Base-by-base conservation (phyloP, 2,329 filamentous ascomycete genomes). In the Chaetomiaceae sp. region DNA sequence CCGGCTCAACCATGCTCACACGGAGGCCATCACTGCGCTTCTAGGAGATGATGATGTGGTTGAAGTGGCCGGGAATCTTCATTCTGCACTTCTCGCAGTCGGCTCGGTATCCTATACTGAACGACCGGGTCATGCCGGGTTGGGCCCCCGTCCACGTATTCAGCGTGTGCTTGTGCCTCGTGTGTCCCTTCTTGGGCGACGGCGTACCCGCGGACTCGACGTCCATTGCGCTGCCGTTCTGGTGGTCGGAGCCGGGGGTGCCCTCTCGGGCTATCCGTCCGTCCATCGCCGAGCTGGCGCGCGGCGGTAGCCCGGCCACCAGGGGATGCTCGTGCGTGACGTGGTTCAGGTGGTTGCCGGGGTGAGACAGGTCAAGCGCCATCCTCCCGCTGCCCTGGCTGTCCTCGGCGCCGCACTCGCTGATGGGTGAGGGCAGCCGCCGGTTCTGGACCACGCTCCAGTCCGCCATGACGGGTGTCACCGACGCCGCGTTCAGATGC, bases 51-150 rank as follows among this genome's bases (percentile, higher is more conserved):
- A 89, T 82, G 53, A 90, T 88, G 67, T 91, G 87, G 62, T 86
- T 89, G 64, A 89, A 90, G 65, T 91, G 87, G 1, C 87, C 87
- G 0, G 87, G 86, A 7, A 89, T 84, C 64, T 83, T 86, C 64
- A 79, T 75, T 39, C 77, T 78, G 68, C 87, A 91, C 67, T 89
- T 89, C 55, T 89, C 86, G 64, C 87, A 91, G 66, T 89, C 86
- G 12, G 83, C 77, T 56, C 86, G 75, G 69, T 85, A 90, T 44
- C 87, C 87, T 80, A 90, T 89, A 61, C 85, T 87, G 65, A 90
- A 85, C 55, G 78, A 82, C 65, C 79, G 81, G 68, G 85, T 86
- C 77, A 81, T 82, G 57, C 79, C 79, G 0, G 79, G 78, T 54
- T 82, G 77, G 61, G 74, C 71, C 2, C 56, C 51, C n/a, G 79